These are phyloP conservation scores for Lanmaoa rubissima DNA, from an alignment of 768 basidiomycete genomes.

Conservation along the genomic window DNA sequence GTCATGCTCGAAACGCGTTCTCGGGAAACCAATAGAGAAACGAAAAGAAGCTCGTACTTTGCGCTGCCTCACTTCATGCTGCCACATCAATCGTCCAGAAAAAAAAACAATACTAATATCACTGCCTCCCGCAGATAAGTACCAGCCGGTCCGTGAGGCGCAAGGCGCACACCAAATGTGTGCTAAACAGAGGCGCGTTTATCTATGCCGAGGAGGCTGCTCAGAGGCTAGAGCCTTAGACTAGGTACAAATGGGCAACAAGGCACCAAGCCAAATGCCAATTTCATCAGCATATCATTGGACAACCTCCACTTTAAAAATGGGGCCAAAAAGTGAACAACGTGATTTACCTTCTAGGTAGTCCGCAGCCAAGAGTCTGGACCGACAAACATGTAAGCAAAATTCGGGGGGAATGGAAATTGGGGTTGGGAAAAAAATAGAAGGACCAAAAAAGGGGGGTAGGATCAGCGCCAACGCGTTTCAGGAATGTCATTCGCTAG, in stretches of 20 bases:
- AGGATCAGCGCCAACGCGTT: slow-evolving; percentile 14
- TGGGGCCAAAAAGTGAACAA: not conserved
- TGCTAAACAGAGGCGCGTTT: not conserved
- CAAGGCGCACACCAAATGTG: not conserved
- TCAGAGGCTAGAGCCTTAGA: not conserved
- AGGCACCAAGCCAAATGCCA: slow-evolving; percentile 5
- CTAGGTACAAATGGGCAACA: slow-evolving; percentile 4
- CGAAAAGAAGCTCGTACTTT: slow-evolving; percentile 13
- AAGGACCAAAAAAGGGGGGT: not conserved
- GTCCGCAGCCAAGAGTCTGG: slow-evolving; percentile 60
- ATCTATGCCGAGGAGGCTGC: not conserved
- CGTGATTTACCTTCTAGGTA: slow-evolving; percentile 55
- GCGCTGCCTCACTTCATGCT: slow-evolving; percentile 8
- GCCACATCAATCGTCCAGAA: not conserved
- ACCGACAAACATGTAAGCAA: slow-evolving; percentile 5
- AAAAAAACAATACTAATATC: slow-evolving; percentile 1
- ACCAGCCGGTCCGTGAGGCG: not conserved
- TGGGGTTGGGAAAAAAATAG: slow-evolving; percentile 6
- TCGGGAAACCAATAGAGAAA: slow-evolving; percentile 1
- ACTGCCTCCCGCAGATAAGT: not conserved
- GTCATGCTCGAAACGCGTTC: not conserved
- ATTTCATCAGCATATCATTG: slow-evolving; percentile 10
- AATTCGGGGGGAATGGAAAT: not conserved
- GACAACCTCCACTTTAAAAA: slow-evolving; percentile 18
- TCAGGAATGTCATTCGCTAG: not conserved